Conservation (phyloP, 441 rosid species). For the Macaranga tanarius region DNA sequence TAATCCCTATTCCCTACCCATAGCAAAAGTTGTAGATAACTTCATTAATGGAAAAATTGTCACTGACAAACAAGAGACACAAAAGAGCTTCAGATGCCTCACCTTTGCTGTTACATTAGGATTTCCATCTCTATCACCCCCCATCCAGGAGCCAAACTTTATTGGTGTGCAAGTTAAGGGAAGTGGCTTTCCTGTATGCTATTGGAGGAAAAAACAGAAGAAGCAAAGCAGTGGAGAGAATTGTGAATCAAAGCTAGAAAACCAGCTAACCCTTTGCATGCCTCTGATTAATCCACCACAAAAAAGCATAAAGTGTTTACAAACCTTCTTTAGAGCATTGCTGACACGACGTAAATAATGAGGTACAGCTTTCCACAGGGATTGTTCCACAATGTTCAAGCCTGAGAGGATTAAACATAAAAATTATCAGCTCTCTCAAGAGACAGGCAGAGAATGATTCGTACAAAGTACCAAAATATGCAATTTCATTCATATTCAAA, state of each 20-base stretch:
- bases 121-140: conserved; percentile 98
- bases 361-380: conserved; percentile 95
- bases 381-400: conserved; percentile 93
- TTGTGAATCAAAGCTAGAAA: conserved; percentile 3
- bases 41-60: neutral
- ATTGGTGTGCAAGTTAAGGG: conserved; percentile 95
- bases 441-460: neutral
- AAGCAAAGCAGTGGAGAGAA: conserved; percentile 5
- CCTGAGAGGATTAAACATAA: conserved; percentile 42
- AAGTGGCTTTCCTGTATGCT: conserved; percentile 87
- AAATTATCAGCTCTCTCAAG: conserved; percentile 4
- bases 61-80: neutral
- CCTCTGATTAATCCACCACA: conserved; percentile 14
- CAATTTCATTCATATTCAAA: conserved; percentile 11
- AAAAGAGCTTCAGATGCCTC: conserved; percentile 26
- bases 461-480: conserved; percentile 7
- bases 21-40: neutral
- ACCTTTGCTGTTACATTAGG: conserved; percentile 97
- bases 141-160: conserved; percentile 98
- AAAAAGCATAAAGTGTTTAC: conserved; percentile 23
- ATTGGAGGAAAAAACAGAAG: conserved; percentile 18
- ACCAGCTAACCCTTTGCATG: conserved; percentile 7
- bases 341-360: conserved; percentile 96
- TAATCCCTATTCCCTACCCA: neutral
- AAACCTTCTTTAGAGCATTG: conserved; percentile 87